Evolutionary conservation across 2,329 filamentous ascomycete genomes (phyloP).

Genomic region (Cladosporium sp.): DNA sequence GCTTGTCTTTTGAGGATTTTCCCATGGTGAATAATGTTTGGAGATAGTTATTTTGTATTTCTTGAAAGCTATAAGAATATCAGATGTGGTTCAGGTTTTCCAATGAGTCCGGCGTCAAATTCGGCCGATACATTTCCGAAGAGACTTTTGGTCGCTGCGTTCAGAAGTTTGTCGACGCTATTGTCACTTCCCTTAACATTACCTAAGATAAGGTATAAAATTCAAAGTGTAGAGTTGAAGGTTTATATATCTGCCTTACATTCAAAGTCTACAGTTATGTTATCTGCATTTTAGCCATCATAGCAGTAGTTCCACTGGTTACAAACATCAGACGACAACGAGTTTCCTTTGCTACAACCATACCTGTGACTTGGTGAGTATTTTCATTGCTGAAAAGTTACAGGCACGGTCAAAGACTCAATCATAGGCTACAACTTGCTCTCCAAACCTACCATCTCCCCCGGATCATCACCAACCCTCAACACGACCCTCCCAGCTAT

Average conservation of each 20-base stretch:
- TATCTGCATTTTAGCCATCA: too few relatives aligned
- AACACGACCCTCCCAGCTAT: not conserved
- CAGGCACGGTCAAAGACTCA: not conserved
- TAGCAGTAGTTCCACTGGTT: too few relatives aligned
- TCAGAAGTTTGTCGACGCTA: not conserved
- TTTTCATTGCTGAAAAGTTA: too few relatives aligned
- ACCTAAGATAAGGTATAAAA: too few relatives aligned
- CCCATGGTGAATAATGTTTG: constrained; percentile 28
- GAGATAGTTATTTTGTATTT: not conserved
- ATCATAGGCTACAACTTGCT: not conserved
- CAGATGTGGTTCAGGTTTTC: constrained; percentile 9
- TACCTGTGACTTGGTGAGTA: too few relatives aligned
- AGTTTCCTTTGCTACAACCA: too few relatives aligned
- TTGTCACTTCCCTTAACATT: not conserved
- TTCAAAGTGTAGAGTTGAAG: too few relatives aligned
- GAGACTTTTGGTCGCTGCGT: not conserved
- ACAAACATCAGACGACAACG: too few relatives aligned
- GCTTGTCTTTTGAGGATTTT: constrained; percentile 98
- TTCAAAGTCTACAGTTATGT: too few relatives aligned
- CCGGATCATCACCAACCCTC: not conserved
- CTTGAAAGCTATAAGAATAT: not conserved
- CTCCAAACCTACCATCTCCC: not conserved
- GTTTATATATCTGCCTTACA: too few relatives aligned
- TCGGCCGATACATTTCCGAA: not conserved
- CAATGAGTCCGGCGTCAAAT: not conserved